Conservation (phyloP, 2,329 filamentous ascomycete genomes). For the Beauveria asiatica region DNA sequence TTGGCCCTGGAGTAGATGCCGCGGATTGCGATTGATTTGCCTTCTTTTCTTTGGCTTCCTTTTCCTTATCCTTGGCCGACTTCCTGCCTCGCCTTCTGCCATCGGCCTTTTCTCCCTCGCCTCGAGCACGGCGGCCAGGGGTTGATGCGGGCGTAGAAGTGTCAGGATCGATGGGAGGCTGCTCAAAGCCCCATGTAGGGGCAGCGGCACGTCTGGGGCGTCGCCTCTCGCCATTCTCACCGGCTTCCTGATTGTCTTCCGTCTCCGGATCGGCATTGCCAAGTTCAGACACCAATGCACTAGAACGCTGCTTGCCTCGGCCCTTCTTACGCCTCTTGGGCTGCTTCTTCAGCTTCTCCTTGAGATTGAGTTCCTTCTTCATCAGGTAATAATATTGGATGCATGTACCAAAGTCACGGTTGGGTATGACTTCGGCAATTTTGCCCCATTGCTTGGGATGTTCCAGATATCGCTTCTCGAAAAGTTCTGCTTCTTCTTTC, state of each 20-base stretch:
- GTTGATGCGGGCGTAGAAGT: constrained; percentile 49
- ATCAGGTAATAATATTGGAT: constrained; percentile 83
- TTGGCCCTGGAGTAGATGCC: constrained; percentile 29
- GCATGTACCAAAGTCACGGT: constrained; percentile 66
- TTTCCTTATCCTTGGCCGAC: constrained; percentile 29
- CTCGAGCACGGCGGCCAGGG: constrained; percentile 42
- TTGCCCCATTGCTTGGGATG: constrained; percentile 76
- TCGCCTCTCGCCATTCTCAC: constrained; percentile 52
- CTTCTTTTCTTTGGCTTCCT: constrained; percentile 31
- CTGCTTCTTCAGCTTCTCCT: constrained; percentile 63
- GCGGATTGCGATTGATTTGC: constrained; percentile 38
- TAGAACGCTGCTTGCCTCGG: constrained; percentile 51
- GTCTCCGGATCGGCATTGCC: constrained; percentile 50
- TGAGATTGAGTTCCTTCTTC: constrained; percentile 66
- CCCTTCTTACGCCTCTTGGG: constrained; percentile 50
- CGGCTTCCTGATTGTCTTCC: constrained; percentile 47
- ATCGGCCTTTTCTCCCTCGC: constrained; percentile 39
- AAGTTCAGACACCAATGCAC: constrained; percentile 57
- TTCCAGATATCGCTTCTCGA: constrained; percentile 67
- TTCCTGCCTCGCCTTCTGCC: constrained; percentile 31
- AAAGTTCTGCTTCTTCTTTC: constrained; percentile 57
- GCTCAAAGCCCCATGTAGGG: constrained; percentile 64
- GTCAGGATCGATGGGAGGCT: constrained; percentile 50
- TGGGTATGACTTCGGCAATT: constrained; percentile 58
- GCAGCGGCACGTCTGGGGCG: constrained; percentile 58